Percentiles rank a stretch among this genome's conserved stretches.
phyloP scores from a whole-genome alignment of 148 eudicot genomes.

The Arctostaphylos glauca region DNA sequence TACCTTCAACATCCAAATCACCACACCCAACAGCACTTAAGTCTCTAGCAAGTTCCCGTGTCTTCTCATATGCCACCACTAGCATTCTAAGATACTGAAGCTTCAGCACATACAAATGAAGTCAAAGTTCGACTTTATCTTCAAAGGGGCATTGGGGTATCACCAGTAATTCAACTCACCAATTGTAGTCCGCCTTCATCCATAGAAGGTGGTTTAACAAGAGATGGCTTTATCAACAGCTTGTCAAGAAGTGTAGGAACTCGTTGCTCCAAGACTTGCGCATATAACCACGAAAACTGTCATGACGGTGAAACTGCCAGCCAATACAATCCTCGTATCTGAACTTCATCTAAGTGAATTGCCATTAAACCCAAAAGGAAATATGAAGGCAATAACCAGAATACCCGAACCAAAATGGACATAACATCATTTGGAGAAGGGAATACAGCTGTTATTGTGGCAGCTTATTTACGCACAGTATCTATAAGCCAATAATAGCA shows the following conservation, averaged over 20 bases:
- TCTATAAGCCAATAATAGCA: constrained; percentile 47
- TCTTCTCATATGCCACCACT: constrained; percentile 98
- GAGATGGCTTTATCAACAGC: constrained; percentile 81
- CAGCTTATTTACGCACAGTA: constrained; percentile 95
- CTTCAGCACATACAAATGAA: constrained; percentile 19
- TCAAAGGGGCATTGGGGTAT: constrained; percentile 1
- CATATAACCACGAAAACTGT: constrained; percentile 25
- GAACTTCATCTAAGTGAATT: neutral
- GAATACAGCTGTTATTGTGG: constrained; percentile 94
- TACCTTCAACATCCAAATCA: constrained; percentile 99
- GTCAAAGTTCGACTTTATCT: constrained; percentile 8
- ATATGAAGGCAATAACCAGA: neutral
- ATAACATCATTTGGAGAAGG: constrained; percentile 98
- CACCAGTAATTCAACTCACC: constrained; percentile 53
- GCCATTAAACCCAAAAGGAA: constrained; percentile 3
- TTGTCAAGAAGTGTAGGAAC: constrained; percentile 92
- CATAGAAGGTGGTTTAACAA: constrained; percentile 78
- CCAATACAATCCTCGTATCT: constrained; percentile 11
- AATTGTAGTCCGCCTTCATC: constrained; percentile 87
- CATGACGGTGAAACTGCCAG: constrained; percentile 5
- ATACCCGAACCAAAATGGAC: constrained; percentile 98
- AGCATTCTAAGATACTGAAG: constrained; percentile 95
- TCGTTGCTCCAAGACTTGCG: constrained; percentile 97
- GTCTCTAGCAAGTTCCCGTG: constrained; percentile 91
- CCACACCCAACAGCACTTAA: constrained; percentile 95